Percentiles rank a stretch among this genome's conserved stretches.
Evolutionary conservation across 306 rosid species (phyloP).

Genomic region (Pterocarpus macrocarpus): DNA sequence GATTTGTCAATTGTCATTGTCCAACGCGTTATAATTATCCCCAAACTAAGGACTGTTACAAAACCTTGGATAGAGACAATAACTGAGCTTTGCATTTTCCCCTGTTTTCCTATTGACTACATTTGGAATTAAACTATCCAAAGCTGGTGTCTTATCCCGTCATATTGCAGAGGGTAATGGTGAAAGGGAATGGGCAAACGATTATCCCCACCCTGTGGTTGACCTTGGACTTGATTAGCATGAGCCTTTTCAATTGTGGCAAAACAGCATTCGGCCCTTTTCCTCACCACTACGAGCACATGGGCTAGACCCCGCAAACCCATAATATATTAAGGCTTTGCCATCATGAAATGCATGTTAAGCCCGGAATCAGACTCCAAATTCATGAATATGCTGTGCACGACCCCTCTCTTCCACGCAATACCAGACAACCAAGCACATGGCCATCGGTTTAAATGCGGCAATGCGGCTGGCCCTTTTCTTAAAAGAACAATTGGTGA

Average conservation of each 20-base stretch:
- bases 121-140: conserved; percentile 23
- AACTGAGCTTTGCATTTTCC: conserved; percentile 46
- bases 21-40: conserved; percentile 6
- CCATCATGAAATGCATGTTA: conserved; percentile 37
- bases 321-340: conserved; percentile 20
- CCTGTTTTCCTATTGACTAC: conserved; percentile 44
- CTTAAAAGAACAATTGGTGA: conserved; percentile 34
- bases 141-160: background rate
- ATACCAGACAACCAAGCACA: conserved; percentile 6
- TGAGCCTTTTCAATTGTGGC: conserved; percentile 30
- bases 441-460: conserved; percentile 10
- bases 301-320: conserved; percentile 46
- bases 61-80: conserved; percentile 55
- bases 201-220: conserved; percentile 23
- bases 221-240: conserved; percentile 49
- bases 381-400: conserved; percentile 11
- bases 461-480: conserved; percentile 34
- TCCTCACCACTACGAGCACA: conserved; percentile 30
- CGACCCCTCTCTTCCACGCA: conserved; percentile 3
- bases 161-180: conserved; percentile 25
- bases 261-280: conserved; percentile 34
- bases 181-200: conserved; percentile 31
- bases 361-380: conserved; percentile 23
- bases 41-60: background rate
- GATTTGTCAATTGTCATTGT: conserved; percentile 3